Base-by-base conservation (phyloP, 495 filamentous ascomycete genomes). In the Friedmanniomyces endolithicus region DNA sequence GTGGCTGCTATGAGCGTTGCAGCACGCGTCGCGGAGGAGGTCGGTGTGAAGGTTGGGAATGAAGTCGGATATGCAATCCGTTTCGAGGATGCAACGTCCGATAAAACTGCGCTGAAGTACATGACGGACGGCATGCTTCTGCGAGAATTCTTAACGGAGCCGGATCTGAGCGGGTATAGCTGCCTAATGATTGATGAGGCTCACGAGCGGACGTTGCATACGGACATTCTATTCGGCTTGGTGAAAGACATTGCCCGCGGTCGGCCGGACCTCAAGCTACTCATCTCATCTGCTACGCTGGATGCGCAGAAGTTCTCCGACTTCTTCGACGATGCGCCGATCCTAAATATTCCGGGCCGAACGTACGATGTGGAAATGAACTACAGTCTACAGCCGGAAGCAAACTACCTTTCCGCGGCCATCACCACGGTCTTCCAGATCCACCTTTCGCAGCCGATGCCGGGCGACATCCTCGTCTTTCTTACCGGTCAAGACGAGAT, bases 61-160 rank as follows among this genome's bases (percentile, higher is more conserved):
- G 87, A 95, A 64, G 90, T 96, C 31, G 92, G 92, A 33, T 98
- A 98, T 67, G 83, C 86, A 1, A 95, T 98, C 60, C 85, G 92
- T 52, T 98, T 97, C 64, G 92, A 98, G 63, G 88, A 98, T 67
- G 80, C 82, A 43, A 96, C 92, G 0, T 88, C 80, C 63, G 88
- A 95, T 58, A 94, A 95, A 71, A 97, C 92, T 0, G 75, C 90
- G 39, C 68, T 98, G 24, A 95, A 96, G 68, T 98, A 95, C 66
- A 94, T 95, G 88, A 98, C 92, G 1, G 92, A 98, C 66, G 92
- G 92, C 57, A 96, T 97, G 89, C 75, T 97, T 41, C 74, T 97
- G 19, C 78, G 90, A 64, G 90, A 96, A 64, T 84, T 96, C 58
- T 77, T 96, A 61, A 89, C 87, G 0, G 89, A 95, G 66, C 90